phyloP scores from a whole-genome alignment of 352 stramenopile genomes.

The Phytophthora pisi region DNA sequence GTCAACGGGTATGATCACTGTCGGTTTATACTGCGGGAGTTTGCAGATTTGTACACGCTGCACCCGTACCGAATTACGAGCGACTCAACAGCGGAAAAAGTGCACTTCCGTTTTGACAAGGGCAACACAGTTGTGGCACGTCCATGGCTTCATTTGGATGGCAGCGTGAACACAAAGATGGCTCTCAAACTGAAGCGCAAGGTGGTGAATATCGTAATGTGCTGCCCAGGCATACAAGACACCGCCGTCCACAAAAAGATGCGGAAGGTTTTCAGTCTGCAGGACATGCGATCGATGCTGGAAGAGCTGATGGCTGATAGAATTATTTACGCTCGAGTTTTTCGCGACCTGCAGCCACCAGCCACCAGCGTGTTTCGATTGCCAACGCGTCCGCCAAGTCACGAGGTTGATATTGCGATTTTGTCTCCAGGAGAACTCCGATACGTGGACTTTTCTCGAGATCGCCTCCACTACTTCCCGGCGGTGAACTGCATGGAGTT shows the following conservation, averaged over 20 bases:
- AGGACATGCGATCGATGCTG: slow-evolving; percentile 70
- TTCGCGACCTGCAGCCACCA: slow-evolving; percentile 22
- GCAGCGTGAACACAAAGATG: slow-evolving; percentile 58
- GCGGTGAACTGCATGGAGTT: slow-evolving; percentile 81
- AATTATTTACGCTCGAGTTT: slow-evolving; percentile 62
- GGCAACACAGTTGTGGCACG: slow-evolving; percentile 54
- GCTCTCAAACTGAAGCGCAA: slow-evolving; percentile 73
- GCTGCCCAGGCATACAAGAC: slow-evolving; percentile 71
- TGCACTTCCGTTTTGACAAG: slow-evolving; percentile 79
- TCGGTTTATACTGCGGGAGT: slow-evolving; percentile 56
- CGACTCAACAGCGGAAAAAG: slow-evolving; percentile 55
- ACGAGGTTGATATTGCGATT: slow-evolving; percentile 11
- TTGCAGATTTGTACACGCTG: slow-evolving; percentile 63
- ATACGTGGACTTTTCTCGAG: slow-evolving; percentile 51
- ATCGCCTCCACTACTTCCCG: slow-evolving; percentile 77
- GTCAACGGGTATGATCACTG: slow-evolving; percentile 66
- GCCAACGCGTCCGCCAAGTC: slow-evolving; percentile 7
- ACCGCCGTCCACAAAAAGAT: slow-evolving; percentile 66
- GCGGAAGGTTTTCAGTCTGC: slow-evolving; percentile 70
- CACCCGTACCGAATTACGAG: slow-evolving; percentile 59
- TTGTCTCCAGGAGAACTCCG: slow-evolving; percentile 53
- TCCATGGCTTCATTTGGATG: slow-evolving; percentile 81
- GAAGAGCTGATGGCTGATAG: slow-evolving; percentile 70
- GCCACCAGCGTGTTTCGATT: slow-evolving; percentile 42
- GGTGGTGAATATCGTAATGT: slow-evolving; percentile 84